Conservation (phyloP, 441 rosid species). For the Erodium texanum region DNA sequence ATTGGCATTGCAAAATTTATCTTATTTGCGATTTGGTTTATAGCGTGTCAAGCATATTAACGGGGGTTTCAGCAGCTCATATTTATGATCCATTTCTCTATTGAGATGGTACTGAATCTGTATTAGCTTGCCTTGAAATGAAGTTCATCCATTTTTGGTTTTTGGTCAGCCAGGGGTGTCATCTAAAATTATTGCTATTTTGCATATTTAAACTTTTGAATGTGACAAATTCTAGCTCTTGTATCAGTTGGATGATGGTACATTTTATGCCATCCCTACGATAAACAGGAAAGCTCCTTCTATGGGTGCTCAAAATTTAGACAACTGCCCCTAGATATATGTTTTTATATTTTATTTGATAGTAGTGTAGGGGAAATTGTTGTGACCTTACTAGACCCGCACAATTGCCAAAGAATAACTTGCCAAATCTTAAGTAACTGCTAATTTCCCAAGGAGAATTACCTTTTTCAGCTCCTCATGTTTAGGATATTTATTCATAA, state of each 20-base stretch:
- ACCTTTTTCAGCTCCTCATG: neutral
- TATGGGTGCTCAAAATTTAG: neutral
- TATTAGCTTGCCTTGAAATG: constrained; percentile 1
- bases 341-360: too few relatives aligned
- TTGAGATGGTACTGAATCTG: neutral
- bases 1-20: neutral
- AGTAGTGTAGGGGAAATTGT: neutral
- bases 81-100: neutral
- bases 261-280: neutral
- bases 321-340: neutral
- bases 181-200: neutral
- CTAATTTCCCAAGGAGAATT: neutral
- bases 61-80: neutral
- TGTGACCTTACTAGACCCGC: neutral
- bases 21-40: neutral
- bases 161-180: neutral
- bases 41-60: neutral
- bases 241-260: neutral
- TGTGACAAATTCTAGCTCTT: neutral
- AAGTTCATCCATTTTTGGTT: neutral
- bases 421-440: neutral
- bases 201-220: neutral
- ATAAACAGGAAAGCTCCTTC: neutral
- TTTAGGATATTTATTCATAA: neutral
- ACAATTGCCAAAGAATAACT: neutral